Evolutionary conservation across 495 filamentous ascomycete species (phyloP).

Genomic region (Hypoxylon lenormandii): DNA sequence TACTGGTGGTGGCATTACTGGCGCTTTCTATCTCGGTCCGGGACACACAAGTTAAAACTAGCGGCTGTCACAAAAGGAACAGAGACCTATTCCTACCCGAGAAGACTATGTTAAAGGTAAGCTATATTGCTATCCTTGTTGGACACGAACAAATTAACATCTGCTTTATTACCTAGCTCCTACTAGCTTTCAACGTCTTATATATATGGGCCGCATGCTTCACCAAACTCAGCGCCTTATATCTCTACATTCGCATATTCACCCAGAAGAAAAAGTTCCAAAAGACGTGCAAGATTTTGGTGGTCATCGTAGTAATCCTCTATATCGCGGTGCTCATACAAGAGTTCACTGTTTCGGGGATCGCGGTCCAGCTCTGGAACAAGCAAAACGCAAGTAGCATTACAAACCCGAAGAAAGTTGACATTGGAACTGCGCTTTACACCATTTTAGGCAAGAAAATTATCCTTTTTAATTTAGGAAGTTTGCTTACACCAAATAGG

Average conservation of each 20-base stretch:
- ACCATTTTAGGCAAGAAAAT: no score
- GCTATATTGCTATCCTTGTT: neutral
- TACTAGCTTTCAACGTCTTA: conserved; percentile 20
- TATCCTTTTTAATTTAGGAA: no score
- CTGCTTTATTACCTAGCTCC: conserved; percentile 34
- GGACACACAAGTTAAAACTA: neutral
- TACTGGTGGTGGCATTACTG: conserved; percentile 19
- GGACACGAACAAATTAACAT: neutral
- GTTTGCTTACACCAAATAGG: no score
- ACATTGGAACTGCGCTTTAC: conserved; percentile 42
- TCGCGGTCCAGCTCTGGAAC: conserved; percentile 50
- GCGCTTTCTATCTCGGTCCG: neutral
- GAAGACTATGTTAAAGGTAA: conserved; percentile 9
- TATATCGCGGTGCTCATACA: conserved; percentile 22
- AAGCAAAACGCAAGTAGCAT: conserved; percentile 22
- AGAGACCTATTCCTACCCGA: neutral
- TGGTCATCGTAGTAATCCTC: conserved; percentile 34
- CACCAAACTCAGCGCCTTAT: conserved; percentile 55
- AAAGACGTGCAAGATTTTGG: conserved; percentile 36
- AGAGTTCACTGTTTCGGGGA: conserved; percentile 23
- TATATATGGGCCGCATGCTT: conserved; percentile 39
- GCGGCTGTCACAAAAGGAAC: neutral
- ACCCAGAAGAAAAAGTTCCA: conserved; percentile 18
- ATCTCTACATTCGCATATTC: conserved; percentile 58
- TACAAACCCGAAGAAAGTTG: conserved; percentile 18